Percentiles rank a stretch among this genome's conserved stretches.
phyloP scores from a whole-genome alignment of 768 basidiomycete genomes.

The Nevesoporus exiguus region DNA sequence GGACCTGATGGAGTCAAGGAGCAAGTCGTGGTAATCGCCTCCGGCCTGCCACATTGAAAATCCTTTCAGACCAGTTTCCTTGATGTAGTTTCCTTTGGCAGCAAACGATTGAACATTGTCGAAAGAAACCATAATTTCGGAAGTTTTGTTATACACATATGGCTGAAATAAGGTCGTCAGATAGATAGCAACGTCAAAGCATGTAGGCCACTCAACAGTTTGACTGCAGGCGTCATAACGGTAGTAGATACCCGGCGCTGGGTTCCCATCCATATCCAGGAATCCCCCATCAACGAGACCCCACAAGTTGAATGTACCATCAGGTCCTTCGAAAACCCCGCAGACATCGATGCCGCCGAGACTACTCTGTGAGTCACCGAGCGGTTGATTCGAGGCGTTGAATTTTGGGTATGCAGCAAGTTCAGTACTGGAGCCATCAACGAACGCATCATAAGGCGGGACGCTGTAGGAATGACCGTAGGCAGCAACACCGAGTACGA shows the following conservation, averaged over 20 bases:
- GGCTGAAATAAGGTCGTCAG: slow-evolving; percentile 43
- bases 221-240: slow-evolving; percentile 66
- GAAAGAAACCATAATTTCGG: slow-evolving; percentile 60
- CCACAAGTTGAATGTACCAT: slow-evolving; percentile 59
- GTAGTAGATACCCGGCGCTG: slow-evolving; percentile 47
- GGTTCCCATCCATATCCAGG: slow-evolving; percentile 33
- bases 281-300: slow-evolving; percentile 57
- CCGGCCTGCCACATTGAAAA: slow-evolving; percentile 74
- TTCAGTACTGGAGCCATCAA: slow-evolving; percentile 29
- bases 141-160: slow-evolving; percentile 56
- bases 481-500: slow-evolving; percentile 77
- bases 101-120: slow-evolving; percentile 58
- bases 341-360: slow-evolving; percentile 49
- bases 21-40: slow-evolving; percentile 57
- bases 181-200: not conserved
- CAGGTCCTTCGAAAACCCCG: slow-evolving; percentile 43
- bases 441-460: slow-evolving; percentile 36
- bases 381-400: slow-evolving; percentile 39
- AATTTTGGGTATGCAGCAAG: slow-evolving; percentile 51
- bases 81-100: slow-evolving; percentile 61
- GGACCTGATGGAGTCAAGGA: slow-evolving; percentile 53
- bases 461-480: slow-evolving; percentile 76
- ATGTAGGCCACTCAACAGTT: slow-evolving; percentile 48
- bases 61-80: slow-evolving; percentile 49
- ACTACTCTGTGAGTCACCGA: slow-evolving; percentile 59